Base-by-base conservation (phyloP, 2,329 filamentous ascomycete species). In the Colletotrichum paranaense region DNA sequence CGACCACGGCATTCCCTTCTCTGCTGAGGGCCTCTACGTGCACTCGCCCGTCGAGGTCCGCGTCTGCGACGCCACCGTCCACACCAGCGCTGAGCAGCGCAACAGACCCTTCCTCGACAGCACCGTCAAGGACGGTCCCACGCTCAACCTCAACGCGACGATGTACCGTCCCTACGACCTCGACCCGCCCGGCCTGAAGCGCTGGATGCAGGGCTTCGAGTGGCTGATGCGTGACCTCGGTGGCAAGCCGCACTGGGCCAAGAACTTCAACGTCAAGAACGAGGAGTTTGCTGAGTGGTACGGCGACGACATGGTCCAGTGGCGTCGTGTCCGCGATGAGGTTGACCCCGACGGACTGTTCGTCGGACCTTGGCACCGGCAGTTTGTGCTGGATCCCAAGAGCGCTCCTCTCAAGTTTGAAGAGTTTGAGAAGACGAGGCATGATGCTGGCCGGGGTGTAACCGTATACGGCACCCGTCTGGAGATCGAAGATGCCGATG, bases 31-130 rank as follows among this genome's bases (percentile, higher is more conserved):
- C 0, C 83, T 98, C n/a, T 97, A 93, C 82, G 93, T 97, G 3
- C 95, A 98, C 80, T 94, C 93, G n/a, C 95, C 95, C 0, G 90
- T 98, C 76, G 95, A 98, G 84, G 95, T 98, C n/a, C 92, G 95
- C 64, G 92, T 97, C 57, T 91, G 92, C 71, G 92, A 97, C 79
- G 94, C 93, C 12, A 85, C 84, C 22, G 79, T 82, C 42, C 80
- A 79, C n/a, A 78, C 78, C 16, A 80, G 79, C 57, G 75, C 76
- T 59, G 82, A 75, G 24, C 35, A 67, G 22, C 62, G 62, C 55
- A 73, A 73, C 58, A 81, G 86, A 3, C 86, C 87, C 2, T 86
- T 82, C 75, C 85, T 98, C 19, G 95, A 97, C 81, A 93, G 93
- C 16, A 95, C 93, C 0, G 86, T 84, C 76, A 81, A 84, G 2